Evolutionary conservation across 2,329 filamentous ascomycete genomes (phyloP), one percentile per base, ranked within the genome.

Genomic region (Chalaropsis thielavioides): DNA sequence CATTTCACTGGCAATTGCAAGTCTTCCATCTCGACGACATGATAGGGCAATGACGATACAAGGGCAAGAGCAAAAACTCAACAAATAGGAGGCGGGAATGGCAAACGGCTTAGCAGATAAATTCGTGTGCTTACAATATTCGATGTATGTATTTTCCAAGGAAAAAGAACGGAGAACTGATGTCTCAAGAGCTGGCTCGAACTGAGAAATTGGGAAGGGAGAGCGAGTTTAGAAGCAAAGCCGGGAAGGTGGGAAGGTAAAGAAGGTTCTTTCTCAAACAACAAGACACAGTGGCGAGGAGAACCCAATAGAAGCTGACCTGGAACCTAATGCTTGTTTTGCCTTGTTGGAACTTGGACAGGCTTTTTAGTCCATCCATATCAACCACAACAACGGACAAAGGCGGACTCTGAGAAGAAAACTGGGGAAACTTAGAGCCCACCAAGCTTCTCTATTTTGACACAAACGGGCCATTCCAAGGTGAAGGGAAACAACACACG

Each of bases 111-210:
- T 24, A 24, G 8, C 19, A 59, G n/a, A 35, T 58, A 10, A 31
- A 58, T 58, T 38, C 17, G 54, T 58, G 54, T 58, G 54, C 49
- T 64, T 64, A 59, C 51, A 64, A 27, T 27, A 51, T 51, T 51
- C 2, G 24, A 15, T 51, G 46, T 41, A 15, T 51, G 46, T 41
- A 41, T 24, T 40, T 54, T 63, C 19, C 22, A 51, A 58, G 43
- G 6, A 31, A 31, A 11, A 17, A 35, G 43, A 62, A 40, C 7
- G 41, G 27, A 22, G 31, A 31, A 56, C 31, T 22, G 8, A 40
- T 46, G 62, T 27, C 38, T 38, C 19, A 19, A 56, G 41, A 10
- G n/a, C 8, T 40, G 31, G 22, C 46, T 7, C 5, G n/a, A 51
- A 51, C 40, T 19, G 62, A 51, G 22, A 40, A 56, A 41, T 63